Evolutionary conservation across 164 flowering plant genomes (phyloP), one percentile per base, ranked within the genome.

Genomic region (Dillenia turbinata): DNA sequence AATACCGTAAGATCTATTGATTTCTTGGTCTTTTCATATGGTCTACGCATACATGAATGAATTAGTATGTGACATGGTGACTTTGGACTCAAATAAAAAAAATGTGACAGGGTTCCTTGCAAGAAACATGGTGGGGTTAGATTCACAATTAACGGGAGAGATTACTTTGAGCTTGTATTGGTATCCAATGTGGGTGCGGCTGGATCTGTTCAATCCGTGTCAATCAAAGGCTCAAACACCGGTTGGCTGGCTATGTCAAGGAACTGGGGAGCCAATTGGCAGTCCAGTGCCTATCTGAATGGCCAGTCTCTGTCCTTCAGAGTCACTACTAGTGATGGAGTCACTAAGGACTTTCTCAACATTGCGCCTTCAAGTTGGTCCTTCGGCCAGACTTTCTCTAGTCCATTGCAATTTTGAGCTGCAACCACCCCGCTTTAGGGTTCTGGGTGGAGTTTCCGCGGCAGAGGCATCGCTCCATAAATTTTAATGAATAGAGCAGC

Each of bases 231-330:
- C 16, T 78, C 96, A 2, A 64, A 62, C 13, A 79, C 88, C 0
- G 72, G 63, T 0, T 93, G 97, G 98, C 56, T 78, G 76, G 50
- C 83, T 2, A 81, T 94, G 98, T 85, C 97, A 0, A 85, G 95
- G 73, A 94, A 94, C 58, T 91, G 98, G 98, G 97, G 97, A 40
- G 88, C 94, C 13, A 89, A 87, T 60, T 94, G 97, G 96, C 97
- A 90, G 56, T 86, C 96, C 16, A 83, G 81, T 50, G 56, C 91
- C 2, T 82, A 81, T 56, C 85, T 91, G 9, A 77, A 84, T 57
- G 95, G 91, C 10, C 95, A 94, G 69, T 65, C 97, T 1, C 73
- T 94, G n/a, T 87, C 97, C 22, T 94, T 89, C 81, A 72, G 60
- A 75, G 74, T 89, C 79, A 85, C 85, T 12, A 82, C 96, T 1